Conservation (phyloP, 2,329 filamentous ascomycete genomes). For the Penicillium italicum region DNA sequence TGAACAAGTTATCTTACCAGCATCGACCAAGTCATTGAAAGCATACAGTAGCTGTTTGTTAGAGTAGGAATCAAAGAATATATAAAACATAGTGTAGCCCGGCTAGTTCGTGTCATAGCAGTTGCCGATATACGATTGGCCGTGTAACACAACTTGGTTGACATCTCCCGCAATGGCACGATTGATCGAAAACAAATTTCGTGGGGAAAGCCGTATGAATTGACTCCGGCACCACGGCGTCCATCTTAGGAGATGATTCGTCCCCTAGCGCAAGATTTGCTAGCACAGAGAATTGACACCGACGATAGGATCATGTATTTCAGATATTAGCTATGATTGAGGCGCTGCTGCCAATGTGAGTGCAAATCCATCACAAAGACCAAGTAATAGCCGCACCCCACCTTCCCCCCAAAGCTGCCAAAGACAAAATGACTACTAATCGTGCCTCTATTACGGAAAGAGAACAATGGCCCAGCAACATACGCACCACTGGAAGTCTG, state of each 20-base stretch:
- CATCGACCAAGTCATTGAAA: slow-evolving; percentile 9
- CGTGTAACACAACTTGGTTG: slow-evolving; percentile 48
- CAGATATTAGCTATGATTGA: neutral
- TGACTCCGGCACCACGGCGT: slow-evolving; percentile 20
- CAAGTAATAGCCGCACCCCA: slow-evolving; percentile 19
- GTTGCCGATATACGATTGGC: slow-evolving; percentile 40
- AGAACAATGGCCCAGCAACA: neutral
- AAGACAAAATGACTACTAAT: slow-evolving; percentile 38
- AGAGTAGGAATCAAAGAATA: slow-evolving; percentile 35
- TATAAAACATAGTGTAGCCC: slow-evolving; percentile 43
- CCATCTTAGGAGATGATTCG: slow-evolving; percentile 42
- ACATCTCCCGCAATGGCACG: slow-evolving; percentile 41
- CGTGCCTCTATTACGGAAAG: slow-evolving; percentile 34
- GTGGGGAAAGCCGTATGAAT: slow-evolving; percentile 23
- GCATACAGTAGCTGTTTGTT: slow-evolving; percentile 15
- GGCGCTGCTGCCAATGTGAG: neutral
- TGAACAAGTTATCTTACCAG: slow-evolving; percentile 4
- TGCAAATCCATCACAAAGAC: neutral
- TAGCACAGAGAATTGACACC: slow-evolving; percentile 22
- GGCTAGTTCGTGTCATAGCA: slow-evolving; percentile 50
- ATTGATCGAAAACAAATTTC: slow-evolving; percentile 39
- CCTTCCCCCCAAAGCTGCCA: slow-evolving; percentile 31
- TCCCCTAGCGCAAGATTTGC: slow-evolving; percentile 40
- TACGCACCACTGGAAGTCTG: neutral
- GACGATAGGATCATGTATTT: neutral